A percentile compares a stretch with the other conserved stretches of the same genome.
These are phyloP conservation scores for Moniliophthora roreri DNA, from an alignment of 1,284 basidiomycete genomes.

Conservation along the genomic window DNA sequence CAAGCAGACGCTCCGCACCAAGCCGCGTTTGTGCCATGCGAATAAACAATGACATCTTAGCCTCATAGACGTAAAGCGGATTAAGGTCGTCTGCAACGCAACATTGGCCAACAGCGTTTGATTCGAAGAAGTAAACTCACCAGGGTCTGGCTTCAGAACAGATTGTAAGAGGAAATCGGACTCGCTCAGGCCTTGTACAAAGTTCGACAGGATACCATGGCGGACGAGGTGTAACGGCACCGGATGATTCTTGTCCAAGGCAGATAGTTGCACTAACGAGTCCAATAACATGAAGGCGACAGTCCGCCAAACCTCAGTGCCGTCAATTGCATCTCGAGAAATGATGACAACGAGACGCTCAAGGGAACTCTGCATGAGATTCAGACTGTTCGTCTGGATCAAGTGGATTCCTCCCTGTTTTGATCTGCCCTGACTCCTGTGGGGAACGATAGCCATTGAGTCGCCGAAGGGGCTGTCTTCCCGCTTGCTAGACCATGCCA, in stretches of 20 bases:
- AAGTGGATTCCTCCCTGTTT: conserved; percentile 30
- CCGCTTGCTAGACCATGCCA: conserved; percentile 27
- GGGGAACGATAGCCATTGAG: conserved; percentile 27
- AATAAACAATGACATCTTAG: conserved; percentile 88
- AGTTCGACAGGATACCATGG: conserved; percentile 82
- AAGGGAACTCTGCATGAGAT: conserved; percentile 60
- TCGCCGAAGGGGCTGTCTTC: conserved; percentile 38
- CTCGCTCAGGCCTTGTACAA: conserved; percentile 84
- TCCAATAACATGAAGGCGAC: conserved; percentile 88
- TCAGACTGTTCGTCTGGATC: conserved; percentile 63
- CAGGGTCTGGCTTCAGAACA: conserved; percentile 87
- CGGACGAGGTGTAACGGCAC: conserved; percentile 64
- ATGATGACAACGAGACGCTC: conserved; percentile 81
- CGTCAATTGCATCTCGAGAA: conserved; percentile 90
- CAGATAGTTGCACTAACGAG: conserved; percentile 68
- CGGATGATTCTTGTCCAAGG: conserved; percentile 58
- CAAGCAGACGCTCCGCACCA: conserved; percentile 86
- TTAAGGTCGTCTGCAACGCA: conserved; percentile 76
- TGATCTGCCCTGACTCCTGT: conserved; percentile 23
- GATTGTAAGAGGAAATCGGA: conserved; percentile 78
- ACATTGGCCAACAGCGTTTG: conserved; percentile 8
- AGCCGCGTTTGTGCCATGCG: conserved; percentile 79
- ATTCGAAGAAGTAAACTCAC: conserved; percentile 40
- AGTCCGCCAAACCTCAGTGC: conserved; percentile 95
- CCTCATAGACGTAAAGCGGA: conserved; percentile 92